Conservation (phyloP, 768 basidiomycete species). For the Rhizopogon vinicolor region DNA sequence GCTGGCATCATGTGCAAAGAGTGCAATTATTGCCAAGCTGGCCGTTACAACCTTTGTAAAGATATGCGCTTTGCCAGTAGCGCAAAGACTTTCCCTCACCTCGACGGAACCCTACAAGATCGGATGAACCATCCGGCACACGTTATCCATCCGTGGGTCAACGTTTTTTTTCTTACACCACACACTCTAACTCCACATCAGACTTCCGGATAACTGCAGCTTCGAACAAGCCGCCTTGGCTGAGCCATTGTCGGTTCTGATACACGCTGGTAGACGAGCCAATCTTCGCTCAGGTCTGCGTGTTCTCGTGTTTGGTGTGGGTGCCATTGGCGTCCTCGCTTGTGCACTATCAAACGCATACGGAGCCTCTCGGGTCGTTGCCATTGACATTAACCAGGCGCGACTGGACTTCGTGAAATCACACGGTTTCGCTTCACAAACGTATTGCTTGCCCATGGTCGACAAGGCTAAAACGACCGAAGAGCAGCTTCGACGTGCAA, state of each 20-base stretch:
- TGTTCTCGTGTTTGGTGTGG: conserved; percentile 88
- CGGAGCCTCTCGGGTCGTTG: conserved; percentile 70
- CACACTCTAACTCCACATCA: conserved; percentile 25
- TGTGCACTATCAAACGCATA: conserved; percentile 70
- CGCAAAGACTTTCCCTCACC: conserved; percentile 89
- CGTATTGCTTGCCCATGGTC: conserved; percentile 55
- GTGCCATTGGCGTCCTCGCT: conserved; percentile 89
- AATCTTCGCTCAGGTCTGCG: conserved; percentile 47
- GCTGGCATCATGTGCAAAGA: conserved; percentile 84
- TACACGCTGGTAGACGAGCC: conserved; percentile 54
- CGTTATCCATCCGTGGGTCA: conserved; percentile 80
- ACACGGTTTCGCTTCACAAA: conserved; percentile 73
- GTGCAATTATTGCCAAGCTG: conserved; percentile 65
- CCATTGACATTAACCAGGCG: conserved; percentile 80
- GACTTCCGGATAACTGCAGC: conserved; percentile 70
- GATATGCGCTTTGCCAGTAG: conserved; percentile 85
- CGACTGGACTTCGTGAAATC: conserved; percentile 74
- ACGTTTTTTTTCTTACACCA: neutral
- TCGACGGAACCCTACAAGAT: conserved; percentile 87
- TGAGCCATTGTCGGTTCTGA: conserved; percentile 90
- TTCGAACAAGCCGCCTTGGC: conserved; percentile 85
- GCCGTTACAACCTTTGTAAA: conserved; percentile 92
- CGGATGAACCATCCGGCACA: conserved; percentile 86
- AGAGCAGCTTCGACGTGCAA: conserved; percentile 56
- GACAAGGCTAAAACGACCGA: conserved; percentile 49